Percentiles rank a stretch among this genome's conserved stretches.
phyloP scores from a whole-genome alignment of 805 yeast genomes.

The Yarrowia sp. region DNA sequence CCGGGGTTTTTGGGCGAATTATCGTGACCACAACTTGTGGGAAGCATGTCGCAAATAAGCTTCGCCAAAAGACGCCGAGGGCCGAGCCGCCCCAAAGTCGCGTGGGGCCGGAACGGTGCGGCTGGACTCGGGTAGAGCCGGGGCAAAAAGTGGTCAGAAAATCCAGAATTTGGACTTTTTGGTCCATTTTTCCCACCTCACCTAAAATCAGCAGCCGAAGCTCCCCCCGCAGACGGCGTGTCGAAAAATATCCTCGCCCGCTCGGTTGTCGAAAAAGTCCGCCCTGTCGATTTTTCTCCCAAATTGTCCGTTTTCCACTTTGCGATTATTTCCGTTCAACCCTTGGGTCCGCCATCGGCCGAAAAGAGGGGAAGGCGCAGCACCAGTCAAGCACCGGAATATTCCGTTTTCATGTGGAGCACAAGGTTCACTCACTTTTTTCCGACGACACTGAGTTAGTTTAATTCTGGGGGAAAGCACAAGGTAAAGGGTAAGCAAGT shows the following conservation, averaged over 20 bases:
- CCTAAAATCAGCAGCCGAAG: too few relatives aligned
- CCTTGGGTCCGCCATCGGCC: slow-evolving; percentile 35
- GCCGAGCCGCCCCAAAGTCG: slow-evolving; percentile 35
- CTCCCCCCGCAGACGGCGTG: neutral
- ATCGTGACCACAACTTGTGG: slow-evolving; percentile 30
- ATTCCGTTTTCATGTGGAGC: slow-evolving; percentile 39
- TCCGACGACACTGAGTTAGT: slow-evolving; percentile 52
- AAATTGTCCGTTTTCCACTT: slow-evolving; percentile 1
- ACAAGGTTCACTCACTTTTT: slow-evolving; percentile 49
- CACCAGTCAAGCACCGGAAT: slow-evolving; percentile 24
- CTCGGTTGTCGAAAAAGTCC: neutral
- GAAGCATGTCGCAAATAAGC: slow-evolving; percentile 1
- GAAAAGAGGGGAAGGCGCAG: slow-evolving; percentile 34
- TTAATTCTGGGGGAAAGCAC: slow-evolving; percentile 13
- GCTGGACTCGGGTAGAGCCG: slow-evolving; percentile 33
- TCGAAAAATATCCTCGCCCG: neutral
- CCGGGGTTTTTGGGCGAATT: slow-evolving; percentile 28
- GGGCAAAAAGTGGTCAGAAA: neutral
- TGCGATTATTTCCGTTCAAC: slow-evolving; percentile 17
- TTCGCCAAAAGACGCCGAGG: slow-evolving; percentile 27
- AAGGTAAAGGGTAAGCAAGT: neutral
- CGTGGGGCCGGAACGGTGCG: slow-evolving; percentile 38
- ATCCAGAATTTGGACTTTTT: slow-evolving; percentile 1
- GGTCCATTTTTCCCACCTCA: too few relatives aligned
- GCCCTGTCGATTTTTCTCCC: neutral